Base-by-base conservation (phyloP, 305 asterid species). In the Fraxinus floribunda region DNA sequence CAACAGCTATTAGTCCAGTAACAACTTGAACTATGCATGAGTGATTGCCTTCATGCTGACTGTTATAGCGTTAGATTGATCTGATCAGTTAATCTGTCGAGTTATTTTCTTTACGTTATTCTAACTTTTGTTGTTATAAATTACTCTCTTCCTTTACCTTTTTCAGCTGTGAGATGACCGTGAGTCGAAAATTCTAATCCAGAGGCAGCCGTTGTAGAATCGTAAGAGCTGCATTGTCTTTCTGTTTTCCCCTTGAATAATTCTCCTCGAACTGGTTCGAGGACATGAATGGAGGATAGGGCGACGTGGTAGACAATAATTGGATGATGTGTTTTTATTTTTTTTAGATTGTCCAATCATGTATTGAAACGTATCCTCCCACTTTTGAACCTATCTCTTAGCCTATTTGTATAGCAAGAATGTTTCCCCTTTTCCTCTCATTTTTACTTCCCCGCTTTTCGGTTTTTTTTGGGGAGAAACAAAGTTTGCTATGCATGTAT, bases 111-210 rank as follows among this genome's bases (percentile, higher is more conserved):
- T 57, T 16, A 57, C 10, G 41, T 7, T 36, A 9, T 5, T 36
- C 9, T 36, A 39, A 39, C 46, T 22, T 57, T 18, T 18, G 26
- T n/a, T 57, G 57, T 46, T 11, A 3, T 57, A 57, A 57, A 32
- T 22, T 0, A 22, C 34, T 7, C 11, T 20, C 57, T 75, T 30
- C 4, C 30, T 62, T 75, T n/a, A 75, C 64, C 32, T 77, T 11
- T 83, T 84, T 75, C 91, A 90, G 94, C 91, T 55, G 77, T 88
- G 86, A 89, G 84, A 80, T 79, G 87, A 8, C 89, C 87, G 6
- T 79, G 77, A 80, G 32, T 83, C 66, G 90, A 86, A 78, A 82
- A 80, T 77, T 49, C 82, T 60, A 80, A 81, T 24, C 22, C 83
- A 6, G 84, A 30, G 39, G 52, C 76, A 60, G 86, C 83, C 16